Percentiles rank a stretch among this genome's conserved stretches.
Evolutionary conservation across 2,329 filamentous ascomycete genomes (phyloP).

Genomic region (Fusarium sp.): DNA sequence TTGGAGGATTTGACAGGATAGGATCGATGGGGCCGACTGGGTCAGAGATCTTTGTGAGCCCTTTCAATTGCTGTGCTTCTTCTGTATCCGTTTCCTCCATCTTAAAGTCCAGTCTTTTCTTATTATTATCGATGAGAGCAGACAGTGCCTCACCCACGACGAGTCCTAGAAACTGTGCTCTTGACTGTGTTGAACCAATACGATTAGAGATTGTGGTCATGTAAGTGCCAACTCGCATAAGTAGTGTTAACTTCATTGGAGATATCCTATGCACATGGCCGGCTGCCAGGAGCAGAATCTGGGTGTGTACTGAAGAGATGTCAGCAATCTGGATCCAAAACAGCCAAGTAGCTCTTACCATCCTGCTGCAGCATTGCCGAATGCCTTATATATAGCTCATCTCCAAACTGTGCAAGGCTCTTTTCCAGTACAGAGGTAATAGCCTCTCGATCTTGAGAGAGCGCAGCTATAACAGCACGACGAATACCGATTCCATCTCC

Average conservation of each 20-base stretch:
- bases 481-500: conserved; percentile 74
- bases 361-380: conserved; percentile 89
- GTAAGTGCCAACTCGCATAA: conserved; percentile 79
- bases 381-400: conserved; percentile 88
- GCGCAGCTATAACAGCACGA: conserved; percentile 71
- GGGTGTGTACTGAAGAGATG: conserved; percentile 75
- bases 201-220: conserved; percentile 86
- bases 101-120: conserved; percentile 83
- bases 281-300: conserved; percentile 80
- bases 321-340: conserved; percentile 37
- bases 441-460: conserved; percentile 64
- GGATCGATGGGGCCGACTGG: conserved; percentile 67
- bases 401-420: conserved; percentile 80
- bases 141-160: conserved; percentile 81
- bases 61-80: conserved; percentile 82
- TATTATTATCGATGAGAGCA: conserved; percentile 72
- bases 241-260: conserved; percentile 73
- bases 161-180: conserved; percentile 88
- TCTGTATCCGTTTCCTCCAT: conserved; percentile 80
- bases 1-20: conserved; percentile 54
- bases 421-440: conserved; percentile 73
- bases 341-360: conserved; percentile 62
- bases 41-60: conserved; percentile 73
- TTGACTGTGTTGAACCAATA: conserved; percentile 78
- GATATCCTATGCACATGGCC: conserved; percentile 78